Evolutionary conservation across 23 red algal genomes (phyloP), one percentile per base, ranked within the genome.

Genomic region (Pyropia yezoensis): DNA sequence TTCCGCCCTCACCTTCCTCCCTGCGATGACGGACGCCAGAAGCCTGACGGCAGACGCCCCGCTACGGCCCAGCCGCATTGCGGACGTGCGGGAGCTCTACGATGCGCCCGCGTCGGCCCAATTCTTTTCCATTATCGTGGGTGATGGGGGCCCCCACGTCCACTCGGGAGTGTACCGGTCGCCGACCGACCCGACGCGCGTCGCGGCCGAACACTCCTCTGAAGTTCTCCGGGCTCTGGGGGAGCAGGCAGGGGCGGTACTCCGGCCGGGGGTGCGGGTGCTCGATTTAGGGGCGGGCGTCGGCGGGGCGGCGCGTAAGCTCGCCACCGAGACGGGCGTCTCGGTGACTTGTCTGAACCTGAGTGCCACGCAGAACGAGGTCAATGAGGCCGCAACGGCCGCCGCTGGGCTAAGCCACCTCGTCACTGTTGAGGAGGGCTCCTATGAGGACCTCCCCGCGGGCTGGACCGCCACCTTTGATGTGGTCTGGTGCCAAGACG

Each of bases 281-380:
- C 45, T 74, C 22, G 69, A 74, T 9, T 16, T 74, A 23, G 69
- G 69, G 2, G 69, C 69, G 20, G 69, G 69, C 13, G 49, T 60
- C 49, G 69, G 69, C 33, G 69, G 69, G 27, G 49, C 53, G 45
- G 69, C 69, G 13, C 69, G 57, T 1, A 60, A 57, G 23, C 54
- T 74, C 15, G 69, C 69, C 0, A 13, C 55, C 12, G 27, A 55
- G 20, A 49, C 49, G 19, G 69, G 69, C 15, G 52, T 27, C 1
- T 56, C 54, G 25, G 69, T 74, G 3, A 61, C 55, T 13, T 74
- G 69, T 12, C 11, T 74, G 1, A 74, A 74, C 49, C 47, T 74
- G 3, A 33, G 33, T 24, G 23, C 28, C 27, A 23, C 20, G 15
- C 69, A 74, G 54, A 74, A 74, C 32, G 52, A 52, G 11, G 59